phyloP scores from a whole-genome alignment of 2,329 filamentous ascomycete species.

The Microdochium paspali region DNA sequence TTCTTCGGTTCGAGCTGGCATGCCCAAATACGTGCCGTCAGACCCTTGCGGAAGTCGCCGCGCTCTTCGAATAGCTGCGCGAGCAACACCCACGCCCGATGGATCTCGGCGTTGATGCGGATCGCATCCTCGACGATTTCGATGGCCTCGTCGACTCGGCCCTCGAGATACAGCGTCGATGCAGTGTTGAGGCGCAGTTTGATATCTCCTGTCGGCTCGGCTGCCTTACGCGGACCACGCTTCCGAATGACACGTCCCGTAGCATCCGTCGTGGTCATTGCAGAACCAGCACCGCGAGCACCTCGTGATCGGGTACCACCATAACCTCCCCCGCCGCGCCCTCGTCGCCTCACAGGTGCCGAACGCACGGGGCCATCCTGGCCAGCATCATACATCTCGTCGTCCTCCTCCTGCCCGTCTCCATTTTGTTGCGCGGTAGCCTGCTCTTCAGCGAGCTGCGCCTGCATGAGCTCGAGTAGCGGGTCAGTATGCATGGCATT shows the following conservation, averaged over 20 bases:
- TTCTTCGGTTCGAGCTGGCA: conserved; percentile 55
- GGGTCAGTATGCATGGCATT: background rate
- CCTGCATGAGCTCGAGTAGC: background rate
- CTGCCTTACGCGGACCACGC: conserved; percentile 46
- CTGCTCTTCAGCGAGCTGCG: background rate
- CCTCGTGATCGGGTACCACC: background rate
- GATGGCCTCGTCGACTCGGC: conserved; percentile 50
- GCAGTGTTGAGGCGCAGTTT: conserved; percentile 58
- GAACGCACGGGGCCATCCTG: background rate
- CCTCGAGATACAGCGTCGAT: conserved; percentile 56
- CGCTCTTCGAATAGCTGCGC: conserved; percentile 52
- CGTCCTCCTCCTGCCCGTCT: background rate
- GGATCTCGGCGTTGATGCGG: conserved; percentile 57
- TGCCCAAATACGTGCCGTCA: conserved; percentile 51
- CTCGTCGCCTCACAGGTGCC: background rate
- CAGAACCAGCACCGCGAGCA: background rate
- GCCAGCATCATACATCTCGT: background rate
- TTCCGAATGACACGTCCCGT: conserved; percentile 12
- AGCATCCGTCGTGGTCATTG: background rate
- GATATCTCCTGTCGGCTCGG: conserved; percentile 62
- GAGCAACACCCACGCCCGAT: conserved; percentile 55
- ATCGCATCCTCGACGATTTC: conserved; percentile 53
- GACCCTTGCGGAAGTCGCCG: conserved; percentile 44
- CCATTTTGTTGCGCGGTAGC: background rate
- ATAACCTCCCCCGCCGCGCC: background rate